These are phyloP conservation scores for Aspergillus hortae DNA, from an alignment of 2,329 filamentous ascomycete genomes.

Conservation along the genomic window DNA sequence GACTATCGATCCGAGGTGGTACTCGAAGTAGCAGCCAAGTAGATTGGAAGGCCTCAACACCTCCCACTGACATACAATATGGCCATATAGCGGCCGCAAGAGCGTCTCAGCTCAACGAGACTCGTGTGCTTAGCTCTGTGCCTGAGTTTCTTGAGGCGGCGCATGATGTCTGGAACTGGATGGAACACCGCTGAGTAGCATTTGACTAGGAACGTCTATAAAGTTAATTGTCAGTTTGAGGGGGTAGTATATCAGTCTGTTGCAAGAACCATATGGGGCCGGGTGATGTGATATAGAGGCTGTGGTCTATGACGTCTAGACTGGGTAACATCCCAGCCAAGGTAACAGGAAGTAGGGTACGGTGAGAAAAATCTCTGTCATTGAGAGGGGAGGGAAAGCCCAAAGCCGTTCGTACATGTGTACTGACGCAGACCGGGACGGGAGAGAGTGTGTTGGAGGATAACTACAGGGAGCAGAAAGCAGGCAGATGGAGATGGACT, in stretches of 20 bases:
- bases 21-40: too few relatives aligned
- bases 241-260: slow-evolving; percentile 9
- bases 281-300: background rate
- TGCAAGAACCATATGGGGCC: background rate
- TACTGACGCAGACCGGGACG: too few relatives aligned
- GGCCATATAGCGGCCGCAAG: background rate
- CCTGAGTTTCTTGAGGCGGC: too few relatives aligned
- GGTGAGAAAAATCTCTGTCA: too few relatives aligned
- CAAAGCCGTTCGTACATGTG: too few relatives aligned
- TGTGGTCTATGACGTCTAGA: slow-evolving; percentile 20
- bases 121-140: too few relatives aligned
- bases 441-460: too few relatives aligned
- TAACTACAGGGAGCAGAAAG: too few relatives aligned
- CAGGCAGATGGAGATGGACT: too few relatives aligned
- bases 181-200: background rate
- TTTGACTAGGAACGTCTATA: background rate
- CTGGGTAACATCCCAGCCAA: slow-evolving; percentile 11
- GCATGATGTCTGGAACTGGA: background rate
- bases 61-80: background rate
- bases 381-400: background rate
- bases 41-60: too few relatives aligned
- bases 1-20: too few relatives aligned
- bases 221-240: background rate
- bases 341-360: slow-evolving; percentile 4
- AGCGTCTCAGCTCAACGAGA: background rate